Evolutionary conservation across 1,284 basidiomycete genomes (phyloP).

Genomic region (Rhodotorula sp.): DNA sequence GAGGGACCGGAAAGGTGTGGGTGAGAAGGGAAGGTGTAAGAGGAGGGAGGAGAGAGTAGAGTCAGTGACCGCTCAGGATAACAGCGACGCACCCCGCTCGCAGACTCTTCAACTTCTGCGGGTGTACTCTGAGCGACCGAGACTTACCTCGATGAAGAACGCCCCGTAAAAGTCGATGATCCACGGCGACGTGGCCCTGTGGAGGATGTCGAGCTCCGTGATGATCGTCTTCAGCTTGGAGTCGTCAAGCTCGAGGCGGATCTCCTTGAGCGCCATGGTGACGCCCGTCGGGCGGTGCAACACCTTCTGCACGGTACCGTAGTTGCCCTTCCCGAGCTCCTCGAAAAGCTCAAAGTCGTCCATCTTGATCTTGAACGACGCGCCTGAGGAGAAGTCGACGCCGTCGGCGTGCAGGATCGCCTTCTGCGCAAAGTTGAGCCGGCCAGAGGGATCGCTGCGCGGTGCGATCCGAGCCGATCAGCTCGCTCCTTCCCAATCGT

Average conservation of each 20-base stretch:
- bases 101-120: no score
- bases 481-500: rapidly evolving
- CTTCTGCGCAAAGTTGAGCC: constrained; percentile 89
- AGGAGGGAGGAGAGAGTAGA: no score
- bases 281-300: constrained; percentile 92
- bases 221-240: constrained; percentile 94
- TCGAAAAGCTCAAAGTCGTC: constrained; percentile 86
- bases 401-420: constrained; percentile 89
- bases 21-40: no score
- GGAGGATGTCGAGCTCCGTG: constrained; percentile 97
- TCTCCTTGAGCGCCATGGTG: constrained; percentile 99
- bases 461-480: not conserved
- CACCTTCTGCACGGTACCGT: constrained; percentile 95
- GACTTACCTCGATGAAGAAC: constrained; percentile 82
- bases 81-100: no score
- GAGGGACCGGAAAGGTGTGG: no score
- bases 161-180: constrained; percentile 99
- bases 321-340: constrained; percentile 93
- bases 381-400: constrained; percentile 91
- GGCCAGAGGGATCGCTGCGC: constrained; percentile 77
- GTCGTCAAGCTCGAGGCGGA: constrained; percentile 93
- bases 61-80: no score
- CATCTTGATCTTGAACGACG: constrained; percentile 84
- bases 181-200: constrained; percentile 83
- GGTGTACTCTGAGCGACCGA: no score